Evolutionary conservation across 192 early-diverging fungal species (phyloP), one percentile per base, ranked within the genome.

Genomic region (Linnemannia elongata): DNA sequence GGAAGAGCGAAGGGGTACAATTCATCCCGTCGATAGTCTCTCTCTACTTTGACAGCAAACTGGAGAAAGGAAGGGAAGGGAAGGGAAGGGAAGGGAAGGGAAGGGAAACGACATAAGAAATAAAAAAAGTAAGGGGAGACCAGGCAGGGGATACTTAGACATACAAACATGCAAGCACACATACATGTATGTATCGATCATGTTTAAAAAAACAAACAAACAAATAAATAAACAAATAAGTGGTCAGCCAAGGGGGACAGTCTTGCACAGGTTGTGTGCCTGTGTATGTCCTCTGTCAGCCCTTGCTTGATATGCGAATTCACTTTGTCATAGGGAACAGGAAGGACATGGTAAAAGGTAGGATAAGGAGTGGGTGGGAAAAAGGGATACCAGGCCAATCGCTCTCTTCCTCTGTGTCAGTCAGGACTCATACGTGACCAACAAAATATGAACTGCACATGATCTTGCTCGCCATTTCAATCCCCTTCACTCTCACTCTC

Each of bases 71-170:
- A 44, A 45, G 22, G 22, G 41, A 73, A 73, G 45, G n/a, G n/a
- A n/a, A n/a, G n/a, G n/a, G n/a, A n/a, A n/a, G n/a, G n/a, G 27
- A 66, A 73, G 45, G 71, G 15, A 44, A 45, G 22, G 22, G 41
- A 73, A 73, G 45, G 71, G 24, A 44, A 45, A 12, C 20, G 41
- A 52, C 49, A 52, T 52, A 52, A 73, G 36, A 73, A n/a, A 73
- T 30, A 71, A 52, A 72, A 71, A 71, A 79, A 79, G 27, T 72
- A 57, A 52, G 66, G 20, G 44, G 44, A 22, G 41, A 6, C n/a
- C 10, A n/a, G 42, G n/a, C 10, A n/a, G 27, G n/a, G 41, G 30
- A 36, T 57, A 76, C 4, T 35, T 33, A 15, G 6, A 33, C 22
- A 36, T 4, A 35, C n/a, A 41, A 75, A 57, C 33, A 54, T 52